These are phyloP conservation scores for Fusarium lyarnte DNA, from an alignment of 2,329 filamentous ascomycete genomes.

Conservation along the genomic window DNA sequence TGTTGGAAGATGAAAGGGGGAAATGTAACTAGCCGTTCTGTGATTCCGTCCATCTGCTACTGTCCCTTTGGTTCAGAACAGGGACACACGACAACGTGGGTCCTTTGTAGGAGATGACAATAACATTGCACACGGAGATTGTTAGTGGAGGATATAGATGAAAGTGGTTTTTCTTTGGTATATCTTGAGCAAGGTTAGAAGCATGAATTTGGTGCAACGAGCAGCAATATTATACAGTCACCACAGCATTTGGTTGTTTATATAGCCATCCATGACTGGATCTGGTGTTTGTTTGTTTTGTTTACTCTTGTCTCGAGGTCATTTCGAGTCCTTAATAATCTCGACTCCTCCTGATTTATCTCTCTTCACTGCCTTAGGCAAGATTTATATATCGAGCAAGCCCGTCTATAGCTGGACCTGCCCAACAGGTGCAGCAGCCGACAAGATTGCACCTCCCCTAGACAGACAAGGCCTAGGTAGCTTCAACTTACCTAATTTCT, in stretches of 20 bases:
- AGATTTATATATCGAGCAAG: background rate
- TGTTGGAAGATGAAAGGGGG: constrained; percentile 1
- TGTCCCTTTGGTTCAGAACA: background rate
- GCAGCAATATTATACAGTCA: background rate
- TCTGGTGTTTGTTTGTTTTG: background rate
- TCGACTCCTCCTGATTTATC: background rate
- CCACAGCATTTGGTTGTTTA: background rate
- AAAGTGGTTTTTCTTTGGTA: background rate
- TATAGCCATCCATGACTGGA: background rate
- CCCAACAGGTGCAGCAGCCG: background rate
- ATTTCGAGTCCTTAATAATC: background rate
- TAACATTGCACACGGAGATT: background rate
- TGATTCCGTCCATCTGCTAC: constrained; percentile 13
- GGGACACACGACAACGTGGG: constrained; percentile 6
- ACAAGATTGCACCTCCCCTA: background rate
- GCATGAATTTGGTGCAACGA: background rate
- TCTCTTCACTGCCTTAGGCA: background rate
- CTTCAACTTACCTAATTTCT: background rate
- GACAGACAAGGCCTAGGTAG: too few species aligned
- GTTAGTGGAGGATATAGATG: background rate
- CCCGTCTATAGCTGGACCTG: background rate
- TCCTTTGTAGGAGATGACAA: background rate
- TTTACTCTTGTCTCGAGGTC: background rate
- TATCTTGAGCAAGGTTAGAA: background rate
- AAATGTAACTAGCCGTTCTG: constrained; percentile 33